Conservation (phyloP, 805 yeast genomes). For the Vanderwaltozyma verrucispora region DNA sequence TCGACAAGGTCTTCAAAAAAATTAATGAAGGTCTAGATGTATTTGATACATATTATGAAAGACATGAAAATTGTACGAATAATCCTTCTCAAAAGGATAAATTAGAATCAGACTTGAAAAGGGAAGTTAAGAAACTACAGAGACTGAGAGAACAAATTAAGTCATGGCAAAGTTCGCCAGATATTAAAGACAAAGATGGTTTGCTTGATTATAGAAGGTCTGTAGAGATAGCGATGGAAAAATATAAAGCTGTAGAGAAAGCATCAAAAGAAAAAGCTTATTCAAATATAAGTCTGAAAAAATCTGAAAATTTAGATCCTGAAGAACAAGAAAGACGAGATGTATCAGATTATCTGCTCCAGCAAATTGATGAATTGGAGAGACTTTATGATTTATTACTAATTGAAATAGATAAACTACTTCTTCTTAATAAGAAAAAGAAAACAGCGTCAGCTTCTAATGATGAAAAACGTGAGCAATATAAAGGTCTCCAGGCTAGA, state of each 20-base stretch:
- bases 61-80: slow-evolving; percentile 62
- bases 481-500: slow-evolving; percentile 51
- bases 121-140: slow-evolving; percentile 91
- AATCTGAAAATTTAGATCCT: slow-evolving; percentile 55
- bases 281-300: slow-evolving; percentile 81
- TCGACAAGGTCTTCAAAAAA: slow-evolving; percentile 79
- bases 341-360: slow-evolving; percentile 55
- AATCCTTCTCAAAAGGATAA: slow-evolving; percentile 89
- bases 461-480: slow-evolving; percentile 36
- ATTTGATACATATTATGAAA: slow-evolving; percentile 80
- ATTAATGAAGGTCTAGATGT: slow-evolving; percentile 83
- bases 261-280: slow-evolving; percentile 90
- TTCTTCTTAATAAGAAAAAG: slow-evolving; percentile 24
- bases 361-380: slow-evolving; percentile 65
- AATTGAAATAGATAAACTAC: slow-evolving; percentile 33
- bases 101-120: slow-evolving; percentile 81
- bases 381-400: slow-evolving; percentile 74
- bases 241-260: slow-evolving; percentile 90
- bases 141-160: slow-evolving; percentile 91
- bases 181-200: slow-evolving; percentile 81
- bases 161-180: slow-evolving; percentile 86
- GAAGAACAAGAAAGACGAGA: slow-evolving; percentile 72
- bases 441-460: slow-evolving; percentile 24
- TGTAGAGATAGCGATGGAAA: slow-evolving; percentile 81
- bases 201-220: slow-evolving; percentile 65